phyloP scores from a whole-genome alignment of 23 red algal species.

The Gracilariopsis chorda region DNA sequence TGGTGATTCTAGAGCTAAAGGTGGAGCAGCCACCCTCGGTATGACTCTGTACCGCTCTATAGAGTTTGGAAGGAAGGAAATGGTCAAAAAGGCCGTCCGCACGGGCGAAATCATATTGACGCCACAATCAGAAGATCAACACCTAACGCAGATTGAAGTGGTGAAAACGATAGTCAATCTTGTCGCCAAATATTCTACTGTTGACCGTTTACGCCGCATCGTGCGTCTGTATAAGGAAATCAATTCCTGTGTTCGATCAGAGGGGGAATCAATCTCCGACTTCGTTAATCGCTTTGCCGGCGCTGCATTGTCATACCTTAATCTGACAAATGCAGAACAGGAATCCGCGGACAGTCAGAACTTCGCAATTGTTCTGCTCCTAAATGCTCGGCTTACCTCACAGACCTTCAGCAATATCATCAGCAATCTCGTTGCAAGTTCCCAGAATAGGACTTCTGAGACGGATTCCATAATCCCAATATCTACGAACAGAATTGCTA shows the following conservation, averaged over 20 bases:
- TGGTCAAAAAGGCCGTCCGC: too few relatives aligned
- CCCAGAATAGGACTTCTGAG: too few relatives aligned
- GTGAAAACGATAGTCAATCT: slow-evolving; percentile 18
- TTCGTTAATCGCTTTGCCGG: neutral
- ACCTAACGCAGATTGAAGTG: neutral
- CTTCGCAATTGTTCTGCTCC: neutral
- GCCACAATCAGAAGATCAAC: neutral
- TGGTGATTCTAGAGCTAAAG: slow-evolving; percentile 23
- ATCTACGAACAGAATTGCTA: too few relatives aligned
- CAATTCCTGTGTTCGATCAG: neutral
- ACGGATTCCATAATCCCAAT: too few relatives aligned
- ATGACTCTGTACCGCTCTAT: neutral
- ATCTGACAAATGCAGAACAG: neutral
- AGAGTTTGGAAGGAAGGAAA: neutral
- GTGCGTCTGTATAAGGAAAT: slow-evolving; percentile 14
- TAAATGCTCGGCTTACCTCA: neutral
- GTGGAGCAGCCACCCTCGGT: neutral
- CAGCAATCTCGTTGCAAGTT: slow-evolving; percentile 6
- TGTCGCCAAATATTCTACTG: slow-evolving; percentile 26
- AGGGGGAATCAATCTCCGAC: neutral
- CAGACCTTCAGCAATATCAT: neutral
- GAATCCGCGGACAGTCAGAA: neutral
- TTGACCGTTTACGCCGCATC: neutral
- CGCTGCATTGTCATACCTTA: neutral
- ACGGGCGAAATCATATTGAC: neutral